Evolutionary conservation across 1,284 basidiomycete species (phyloP).

Genomic region (Peniophora sp.): DNA sequence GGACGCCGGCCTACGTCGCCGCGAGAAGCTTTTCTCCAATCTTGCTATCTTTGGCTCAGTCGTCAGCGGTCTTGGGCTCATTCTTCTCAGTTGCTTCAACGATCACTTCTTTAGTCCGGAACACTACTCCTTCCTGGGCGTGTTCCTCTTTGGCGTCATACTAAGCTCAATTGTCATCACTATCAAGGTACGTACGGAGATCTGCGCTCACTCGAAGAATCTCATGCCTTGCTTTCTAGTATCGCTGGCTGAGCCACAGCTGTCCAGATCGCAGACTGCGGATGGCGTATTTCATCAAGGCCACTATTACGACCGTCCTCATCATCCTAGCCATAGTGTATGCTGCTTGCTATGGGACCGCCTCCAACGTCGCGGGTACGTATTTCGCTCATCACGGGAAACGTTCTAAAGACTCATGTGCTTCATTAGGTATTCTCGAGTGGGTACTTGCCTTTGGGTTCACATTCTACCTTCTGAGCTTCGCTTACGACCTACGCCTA

Average conservation of each 20-base stretch:
- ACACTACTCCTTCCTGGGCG: slow-evolving; percentile 19
- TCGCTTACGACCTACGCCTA: slow-evolving; percentile 56
- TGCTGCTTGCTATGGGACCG: slow-evolving; percentile 39
- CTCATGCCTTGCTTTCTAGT: slow-evolving; percentile 22
- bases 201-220: too few relatives aligned
- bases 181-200: slow-evolving; percentile 27
- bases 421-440: slow-evolving; percentile 45
- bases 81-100: slow-evolving; percentile 23
- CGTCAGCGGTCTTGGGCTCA: slow-evolving; percentile 49
- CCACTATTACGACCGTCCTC: slow-evolving; percentile 46
- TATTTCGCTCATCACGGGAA: not conserved
- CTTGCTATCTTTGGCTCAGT: slow-evolving; percentile 56
- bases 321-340: slow-evolving; percentile 60
- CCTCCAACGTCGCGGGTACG: slow-evolving; percentile 43
- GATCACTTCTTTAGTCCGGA: slow-evolving; percentile 13
- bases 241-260: slow-evolving; percentile 55
- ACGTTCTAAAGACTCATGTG: not conserved
- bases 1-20: slow-evolving; percentile 44
- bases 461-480: slow-evolving; percentile 62
- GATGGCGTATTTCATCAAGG: slow-evolving; percentile 55
- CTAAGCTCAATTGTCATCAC: slow-evolving; percentile 66
- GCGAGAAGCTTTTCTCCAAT: slow-evolving; percentile 45
- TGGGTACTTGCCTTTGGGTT: slow-evolving; percentile 69
- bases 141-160: slow-evolving; percentile 32
- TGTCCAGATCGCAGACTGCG: slow-evolving; percentile 38